Percentiles rank a stretch among this genome's conserved stretches.
Conservation (phyloP, 306 rosid species). For the Acmispon strigosus region DNA sequence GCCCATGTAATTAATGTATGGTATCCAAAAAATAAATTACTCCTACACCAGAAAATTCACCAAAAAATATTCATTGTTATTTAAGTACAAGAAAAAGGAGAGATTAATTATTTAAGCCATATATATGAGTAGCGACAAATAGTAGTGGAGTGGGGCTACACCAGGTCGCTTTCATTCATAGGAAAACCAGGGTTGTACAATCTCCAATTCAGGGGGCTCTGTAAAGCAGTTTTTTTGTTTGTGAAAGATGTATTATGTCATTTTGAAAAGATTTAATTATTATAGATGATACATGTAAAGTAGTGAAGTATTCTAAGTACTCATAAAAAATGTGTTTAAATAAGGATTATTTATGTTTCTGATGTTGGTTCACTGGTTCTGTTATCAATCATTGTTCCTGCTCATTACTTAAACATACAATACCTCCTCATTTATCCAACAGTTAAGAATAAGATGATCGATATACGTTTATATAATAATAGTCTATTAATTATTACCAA, state of each 20-base stretch:
- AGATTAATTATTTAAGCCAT: background rate
- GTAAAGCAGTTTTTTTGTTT: background rate
- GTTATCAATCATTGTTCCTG: constrained; percentile 19
- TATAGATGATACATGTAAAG: background rate
- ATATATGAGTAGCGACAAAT: background rate
- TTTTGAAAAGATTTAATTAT: background rate
- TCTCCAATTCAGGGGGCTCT: constrained; percentile 34
- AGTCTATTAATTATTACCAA: background rate
- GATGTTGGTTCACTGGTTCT: background rate
- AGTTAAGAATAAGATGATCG: no score
- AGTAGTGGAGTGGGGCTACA: constrained; percentile 4
- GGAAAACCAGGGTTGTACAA: constrained; percentile 14
- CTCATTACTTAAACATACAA: background rate
- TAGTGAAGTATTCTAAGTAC: background rate
- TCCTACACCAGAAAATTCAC: no score
- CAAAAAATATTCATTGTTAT: no score
- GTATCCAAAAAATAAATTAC: no score
- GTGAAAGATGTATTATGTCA: background rate
- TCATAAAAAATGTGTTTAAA: background rate
- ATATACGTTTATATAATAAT: no score
- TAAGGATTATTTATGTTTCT: background rate
- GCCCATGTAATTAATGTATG: no score
- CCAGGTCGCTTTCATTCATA: constrained; percentile 6
- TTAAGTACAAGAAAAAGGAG: no score
- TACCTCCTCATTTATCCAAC: constrained; percentile 24